These are phyloP conservation scores for Ceratorhiza oryzae-sativae DNA, from an alignment of 1,284 basidiomycete species.

Conservation along the genomic window DNA sequence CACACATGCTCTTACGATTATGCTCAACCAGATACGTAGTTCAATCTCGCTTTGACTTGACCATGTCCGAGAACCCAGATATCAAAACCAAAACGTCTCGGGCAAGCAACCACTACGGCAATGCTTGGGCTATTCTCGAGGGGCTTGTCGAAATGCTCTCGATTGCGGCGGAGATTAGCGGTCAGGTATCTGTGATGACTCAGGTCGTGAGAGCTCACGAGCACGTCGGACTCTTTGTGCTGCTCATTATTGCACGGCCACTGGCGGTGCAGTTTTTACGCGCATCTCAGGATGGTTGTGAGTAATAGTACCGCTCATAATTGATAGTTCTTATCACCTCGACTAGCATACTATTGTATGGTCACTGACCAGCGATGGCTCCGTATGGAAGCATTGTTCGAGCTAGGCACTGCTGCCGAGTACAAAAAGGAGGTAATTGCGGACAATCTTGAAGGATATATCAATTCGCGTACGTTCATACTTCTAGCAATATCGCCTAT, in stretches of 20 bases:
- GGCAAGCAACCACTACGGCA: slow-evolving; percentile 12
- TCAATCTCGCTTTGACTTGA: slow-evolving; percentile 25
- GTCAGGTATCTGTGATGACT: slow-evolving; percentile 18
- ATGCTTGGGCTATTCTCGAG: slow-evolving; percentile 28
- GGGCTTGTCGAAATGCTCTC: slow-evolving; percentile 8
- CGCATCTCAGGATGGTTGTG: not conserved
- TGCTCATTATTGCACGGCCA: slow-evolving; percentile 19
- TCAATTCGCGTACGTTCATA: slow-evolving; percentile 26
- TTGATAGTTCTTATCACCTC: no score
- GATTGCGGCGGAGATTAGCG: slow-evolving; percentile 11
- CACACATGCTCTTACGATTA: no score
- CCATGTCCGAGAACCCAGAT: slow-evolving; percentile 30
- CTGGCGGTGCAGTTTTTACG: slow-evolving; percentile 4
- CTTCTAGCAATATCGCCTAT: not conserved
- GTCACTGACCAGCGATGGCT: slow-evolving; percentile 27
- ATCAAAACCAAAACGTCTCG: slow-evolving; percentile 32
- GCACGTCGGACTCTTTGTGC: slow-evolving; percentile 9
- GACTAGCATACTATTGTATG: slow-evolving; percentile 27
- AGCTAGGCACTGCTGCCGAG: not conserved
- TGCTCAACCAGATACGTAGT: not conserved
- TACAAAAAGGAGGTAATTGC: slow-evolving; percentile 36
- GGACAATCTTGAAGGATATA: slow-evolving; percentile 27
- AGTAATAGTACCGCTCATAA: not conserved
- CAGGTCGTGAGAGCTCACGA: slow-evolving; percentile 10
- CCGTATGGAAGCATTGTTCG: slow-evolving; percentile 25